phyloP scores from a whole-genome alignment of 108 stramenopile species.

The Nannochloropsis salina region DNA sequence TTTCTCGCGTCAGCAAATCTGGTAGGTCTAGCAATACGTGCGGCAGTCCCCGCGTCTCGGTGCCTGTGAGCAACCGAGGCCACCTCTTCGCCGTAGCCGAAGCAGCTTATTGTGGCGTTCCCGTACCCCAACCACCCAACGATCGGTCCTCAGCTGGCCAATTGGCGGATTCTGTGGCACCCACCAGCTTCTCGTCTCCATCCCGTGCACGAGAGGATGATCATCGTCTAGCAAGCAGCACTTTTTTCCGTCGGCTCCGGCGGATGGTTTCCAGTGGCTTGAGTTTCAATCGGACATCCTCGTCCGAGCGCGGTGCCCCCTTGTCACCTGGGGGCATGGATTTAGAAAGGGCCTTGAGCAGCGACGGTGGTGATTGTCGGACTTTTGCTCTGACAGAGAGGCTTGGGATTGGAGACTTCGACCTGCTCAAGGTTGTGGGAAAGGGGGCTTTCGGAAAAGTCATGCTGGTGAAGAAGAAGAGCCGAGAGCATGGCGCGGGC shows the following conservation, averaged over 20 bases:
- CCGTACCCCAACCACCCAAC: background rate
- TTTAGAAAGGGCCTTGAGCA: background rate
- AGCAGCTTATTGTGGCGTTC: background rate
- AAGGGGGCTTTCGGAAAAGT: slow-evolving; percentile 60
- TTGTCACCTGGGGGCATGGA: background rate
- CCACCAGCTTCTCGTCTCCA: background rate
- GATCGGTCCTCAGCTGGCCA: background rate
- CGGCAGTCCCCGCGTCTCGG: background rate
- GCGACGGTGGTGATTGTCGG: background rate
- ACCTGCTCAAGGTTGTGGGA: slow-evolving; percentile 54
- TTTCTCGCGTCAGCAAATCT: background rate
- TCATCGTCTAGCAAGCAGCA: background rate
- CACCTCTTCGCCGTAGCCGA: background rate
- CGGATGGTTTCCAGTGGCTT: background rate
- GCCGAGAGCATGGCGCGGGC: background rate
- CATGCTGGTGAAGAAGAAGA: slow-evolving; percentile 33
- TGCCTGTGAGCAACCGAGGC: background rate
- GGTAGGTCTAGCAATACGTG: background rate
- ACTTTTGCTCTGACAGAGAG: slow-evolving; percentile 22
- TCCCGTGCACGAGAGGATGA: too few relatives aligned
- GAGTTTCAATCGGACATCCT: background rate
- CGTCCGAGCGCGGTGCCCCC: background rate
- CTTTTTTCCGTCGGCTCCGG: slow-evolving; percentile 15
- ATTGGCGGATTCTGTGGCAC: background rate
- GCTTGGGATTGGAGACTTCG: slow-evolving; percentile 46